Evolutionary conservation across 306 rosid species (phyloP).

Genomic region (Fragaria iinumae): DNA sequence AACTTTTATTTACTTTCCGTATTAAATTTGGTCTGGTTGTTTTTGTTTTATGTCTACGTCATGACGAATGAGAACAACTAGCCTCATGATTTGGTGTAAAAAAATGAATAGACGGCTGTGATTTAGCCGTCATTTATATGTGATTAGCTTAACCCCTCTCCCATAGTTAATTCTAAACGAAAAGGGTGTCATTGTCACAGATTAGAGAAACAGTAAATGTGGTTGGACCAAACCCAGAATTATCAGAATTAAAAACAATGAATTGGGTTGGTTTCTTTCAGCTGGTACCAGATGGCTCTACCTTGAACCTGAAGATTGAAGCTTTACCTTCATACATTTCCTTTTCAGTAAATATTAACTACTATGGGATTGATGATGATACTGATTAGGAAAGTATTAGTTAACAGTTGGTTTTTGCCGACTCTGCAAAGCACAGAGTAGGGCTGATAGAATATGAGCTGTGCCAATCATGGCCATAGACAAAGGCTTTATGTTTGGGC

Average conservation of each 20-base stretch:
- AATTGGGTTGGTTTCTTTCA: conserved; percentile 11
- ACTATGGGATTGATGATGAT: neutral
- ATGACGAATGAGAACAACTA: neutral
- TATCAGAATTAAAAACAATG: neutral
- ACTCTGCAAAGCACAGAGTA: neutral
- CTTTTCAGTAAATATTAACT: neutral
- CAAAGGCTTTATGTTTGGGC: neutral
- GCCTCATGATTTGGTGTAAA: neutral
- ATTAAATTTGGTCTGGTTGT: neutral
- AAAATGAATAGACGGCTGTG: neutral
- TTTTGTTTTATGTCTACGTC: neutral
- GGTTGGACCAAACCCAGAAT: neutral
- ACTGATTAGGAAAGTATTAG: neutral
- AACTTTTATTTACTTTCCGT: conserved; percentile 3
- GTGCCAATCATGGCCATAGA: conserved; percentile 4
- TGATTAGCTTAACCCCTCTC: neutral
- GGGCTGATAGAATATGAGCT: conserved; percentile 15
- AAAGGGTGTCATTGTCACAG: neutral
- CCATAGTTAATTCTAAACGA: neutral
- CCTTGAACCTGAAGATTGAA: neutral
- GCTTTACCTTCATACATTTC: neutral
- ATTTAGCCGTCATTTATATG: conserved; percentile 8
- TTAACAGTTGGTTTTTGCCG: neutral
- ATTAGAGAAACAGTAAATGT: neutral
- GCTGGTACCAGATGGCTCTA: neutral